Evolutionary conservation across 345 rosid species (phyloP), one percentile per base, ranked within the genome.

Genomic region (Populus deltoides): DNA sequence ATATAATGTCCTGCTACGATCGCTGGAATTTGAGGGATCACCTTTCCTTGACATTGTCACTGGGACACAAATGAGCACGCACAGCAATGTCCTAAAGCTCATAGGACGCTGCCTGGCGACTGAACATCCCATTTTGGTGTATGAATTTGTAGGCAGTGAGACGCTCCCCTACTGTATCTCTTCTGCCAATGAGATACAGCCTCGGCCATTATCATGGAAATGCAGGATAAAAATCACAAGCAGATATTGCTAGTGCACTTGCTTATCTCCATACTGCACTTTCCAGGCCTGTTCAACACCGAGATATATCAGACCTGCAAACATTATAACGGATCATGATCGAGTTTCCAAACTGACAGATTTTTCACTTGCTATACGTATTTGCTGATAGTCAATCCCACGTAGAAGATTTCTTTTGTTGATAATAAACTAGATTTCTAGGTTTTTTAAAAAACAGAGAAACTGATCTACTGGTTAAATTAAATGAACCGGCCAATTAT

Each of bases 31-130:
- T 31, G 33, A 31, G 33, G 33, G 41, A 51, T 57, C 61, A 5
- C 25, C 45, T 17, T 29, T 72, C 13, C 53, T 15, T 17, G 65
- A 55, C 16, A 11, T 72, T 17, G 75, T n/a, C 27, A 31, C 53
- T 1, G 61, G 65, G 9, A 53, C 66, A 53, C 75, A 72, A 33
- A 53, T 51, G 75, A 72, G 41, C 9, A 27, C 53, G 8, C 75
- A 72, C 24, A 72, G 53, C 9, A 72, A 33, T 51, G 75, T 72
- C 6, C 22, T 72, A 6, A 72, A 72, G 62, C 2, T 72, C 4
- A 29, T 72, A 17, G 75, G 75, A 51, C 33, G 66, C 25, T 72
- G 75, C 24, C 27, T 72, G 3, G 75, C 53, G n/a, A 6, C 66
- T 16, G 29, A 33, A 1, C 4, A 27, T 72, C 75, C 75, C 7